Conservation (phyloP, 192 early-diverging fungal genomes). For the Martensiomyces pterosporus region DNA sequence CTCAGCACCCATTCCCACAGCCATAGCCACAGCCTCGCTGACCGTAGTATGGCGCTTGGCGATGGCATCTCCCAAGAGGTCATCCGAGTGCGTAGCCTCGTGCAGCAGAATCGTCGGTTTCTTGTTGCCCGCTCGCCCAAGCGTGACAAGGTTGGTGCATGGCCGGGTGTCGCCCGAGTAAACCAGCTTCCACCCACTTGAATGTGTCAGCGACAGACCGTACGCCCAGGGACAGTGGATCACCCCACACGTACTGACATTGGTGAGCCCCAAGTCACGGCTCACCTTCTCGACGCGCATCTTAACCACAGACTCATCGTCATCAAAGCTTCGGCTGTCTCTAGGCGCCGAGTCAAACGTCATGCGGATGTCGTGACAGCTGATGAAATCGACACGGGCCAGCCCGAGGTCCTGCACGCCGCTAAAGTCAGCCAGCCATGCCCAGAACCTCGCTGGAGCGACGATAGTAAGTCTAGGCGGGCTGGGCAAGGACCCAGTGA, state of each 20-base stretch:
- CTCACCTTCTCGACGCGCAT: slow-evolving; percentile 9
- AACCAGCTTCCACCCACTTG: slow-evolving; percentile 71
- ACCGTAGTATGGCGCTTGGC: slow-evolving; percentile 83
- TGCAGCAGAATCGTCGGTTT: slow-evolving; percentile 74
- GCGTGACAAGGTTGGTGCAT: slow-evolving; percentile 61
- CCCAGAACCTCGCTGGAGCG: slow-evolving; percentile 45
- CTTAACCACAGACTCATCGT: neutral
- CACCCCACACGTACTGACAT: slow-evolving; percentile 66
- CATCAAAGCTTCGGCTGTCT: no score
- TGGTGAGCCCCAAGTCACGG: slow-evolving; percentile 49
- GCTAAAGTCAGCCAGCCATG: slow-evolving; percentile 46
- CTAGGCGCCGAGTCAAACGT: neutral
- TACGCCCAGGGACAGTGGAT: slow-evolving; percentile 82
- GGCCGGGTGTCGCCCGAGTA: slow-evolving; percentile 96
- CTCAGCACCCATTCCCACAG: slow-evolving; percentile 74
- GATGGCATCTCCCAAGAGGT: slow-evolving; percentile 64
- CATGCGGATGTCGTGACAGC: slow-evolving; percentile 30
- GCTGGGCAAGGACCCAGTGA: slow-evolving; percentile 23
- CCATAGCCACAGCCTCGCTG: slow-evolving; percentile 81
- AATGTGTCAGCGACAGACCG: slow-evolving; percentile 68
- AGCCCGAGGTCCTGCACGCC: slow-evolving; percentile 47
- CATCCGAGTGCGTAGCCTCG: slow-evolving; percentile 86
- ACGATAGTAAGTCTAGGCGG: slow-evolving; percentile 41
- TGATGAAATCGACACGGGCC: slow-evolving; percentile 41
- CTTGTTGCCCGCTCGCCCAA: slow-evolving; percentile 57